Base-by-base conservation (phyloP, 1,139 yeast genomes). In the Candida sp. region DNA sequence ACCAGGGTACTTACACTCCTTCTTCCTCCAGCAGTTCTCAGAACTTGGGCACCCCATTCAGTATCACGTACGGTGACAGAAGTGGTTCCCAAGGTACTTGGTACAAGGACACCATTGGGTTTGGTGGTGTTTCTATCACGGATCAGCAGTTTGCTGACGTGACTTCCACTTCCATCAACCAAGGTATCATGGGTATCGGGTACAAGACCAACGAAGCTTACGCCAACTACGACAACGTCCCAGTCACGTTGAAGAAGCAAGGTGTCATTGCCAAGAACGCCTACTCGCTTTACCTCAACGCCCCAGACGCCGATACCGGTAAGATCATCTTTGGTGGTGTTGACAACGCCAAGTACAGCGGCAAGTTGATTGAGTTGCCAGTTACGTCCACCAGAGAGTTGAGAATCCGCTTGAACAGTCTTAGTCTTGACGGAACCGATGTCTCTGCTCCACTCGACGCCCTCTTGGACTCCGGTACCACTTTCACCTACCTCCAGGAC, bases 261-360 rank as follows among this genome's bases (percentile, higher is more conserved):
- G 92, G 90, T 0, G 55, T 75, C 9, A 86, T 84, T 54, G 54
- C 73, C 26, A 78, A 77, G 50, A 58, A 55, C 43, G 70, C 74
- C 27, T 74, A 71, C 60, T 72, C 77, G 6, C 61, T 75, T 49
- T 74, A 66, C 59, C 66, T 74, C 54, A 57, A 59, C 43, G 52
- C 61, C 2, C 44, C 49, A 7, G 59, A 58, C 11, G 62, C 73
- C 22, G 30, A 55, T 11, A 30, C 57, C 12, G 73, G 74, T 2
- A 48, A 63, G 3, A 42, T 69, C 26, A 54, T 70, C 27, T 69
- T 70, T 51, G 75, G 74, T 7, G 75, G 70, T 22, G 55, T 62
- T 44, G 75, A 70, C 48, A 54, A 55, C 12, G 67, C 64, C 30
- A 69, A 69, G 56, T 67, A 62, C 50, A 35, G 51, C 5, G 72